Evolutionary conservation across 495 filamentous ascomycete species (phyloP), one percentile per base, ranked within the genome.

Genomic region (Astrothelium macrocarpum): DNA sequence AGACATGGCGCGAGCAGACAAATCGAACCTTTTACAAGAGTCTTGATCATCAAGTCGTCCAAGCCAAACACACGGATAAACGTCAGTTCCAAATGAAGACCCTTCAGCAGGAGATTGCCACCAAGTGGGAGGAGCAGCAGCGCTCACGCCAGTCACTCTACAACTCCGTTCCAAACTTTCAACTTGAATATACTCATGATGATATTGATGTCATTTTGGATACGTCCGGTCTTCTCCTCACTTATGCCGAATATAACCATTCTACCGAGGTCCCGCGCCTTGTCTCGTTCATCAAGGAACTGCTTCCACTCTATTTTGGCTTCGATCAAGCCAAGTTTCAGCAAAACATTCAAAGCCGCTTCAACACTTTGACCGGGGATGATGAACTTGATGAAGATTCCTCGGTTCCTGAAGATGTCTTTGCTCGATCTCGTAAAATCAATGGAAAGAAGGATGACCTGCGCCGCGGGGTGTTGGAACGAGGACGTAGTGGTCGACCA

Each of bases 1-100:
- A 97, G 73, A 90, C 97, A 26, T 99, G 95, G 95, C 90, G 91
- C 62, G 86, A 87, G 62, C 94, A 97, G 74, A 97, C 91, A 49
- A 86, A 92, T 66, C 82, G 86, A 65, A 90, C 92, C 72, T 96
- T 96, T 75, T 92, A 92, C 79, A 91, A 87, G 76, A 96, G 91
- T 75, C 83, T 99, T 59, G 95, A 99, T 66, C 95, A 97, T 70
- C 93, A 96, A 80, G 89, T 90, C 14, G 90, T 95, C 64, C 86
- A 87, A 39, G 86, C 87, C 67, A 95, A 92, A 75, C 78, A 79
- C 32, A 83, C 81, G 11, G 93, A 97, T 76, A 96, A 96, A 79
- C 90, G 90, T 58, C 86, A 90, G 61, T 92, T 96, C 62, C 84
- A 90, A 49, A 83, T 87, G 0, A 97, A 97, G 77, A 85, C 88